Base-by-base conservation (phyloP, 306 rosid genomes). In the Corylus avellana region DNA sequence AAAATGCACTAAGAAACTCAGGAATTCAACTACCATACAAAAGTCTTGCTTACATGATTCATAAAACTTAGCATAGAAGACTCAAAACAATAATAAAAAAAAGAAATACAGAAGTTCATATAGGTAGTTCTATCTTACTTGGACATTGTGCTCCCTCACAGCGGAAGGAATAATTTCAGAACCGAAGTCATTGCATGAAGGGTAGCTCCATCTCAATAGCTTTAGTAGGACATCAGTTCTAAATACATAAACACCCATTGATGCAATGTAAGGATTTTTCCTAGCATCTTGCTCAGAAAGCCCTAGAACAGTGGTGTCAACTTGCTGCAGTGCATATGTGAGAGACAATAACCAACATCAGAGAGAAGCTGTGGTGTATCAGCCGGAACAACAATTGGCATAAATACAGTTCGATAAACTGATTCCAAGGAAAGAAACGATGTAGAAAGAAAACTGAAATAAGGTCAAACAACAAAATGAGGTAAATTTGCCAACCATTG, bases 201-300 rank as follows among this genome's bases (percentile, higher is more conserved):
- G 94, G 81, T 78, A 85, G 56, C 87, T 89, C 87, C 84, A 85
- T 80, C 84, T 83, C 82, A 95, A 72, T 56, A 95, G 88, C 84
- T 90, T 86, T 70, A 95, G 87, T 25, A 95, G 88, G 78, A 90
- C 85, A 42, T 95, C 99, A 48, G 97, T 91, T 86, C 85, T 84
- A 74, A 95, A 95, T 16, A 95, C 92, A 49, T 95, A 95, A 72
- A 95, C 96, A 73, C 99, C 98, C 99, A 95, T 95, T n/a, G 99
- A 95, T 71, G 96, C 99, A 81, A 95, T 93, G 78, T 89, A 95
- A 66, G 96, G 98, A 68, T 83, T 17, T 64, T 78, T 77, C 77
- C 57, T 57, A 46, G 98, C 96, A 51, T 95, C 97, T 79, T 80
- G 80, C 17, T 90, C 87, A 48, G 97, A 85, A 80, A 95, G 89